Evolutionary conservation across 495 filamentous ascomycete genomes (phyloP).

Genomic region (Letharia lupina): DNA sequence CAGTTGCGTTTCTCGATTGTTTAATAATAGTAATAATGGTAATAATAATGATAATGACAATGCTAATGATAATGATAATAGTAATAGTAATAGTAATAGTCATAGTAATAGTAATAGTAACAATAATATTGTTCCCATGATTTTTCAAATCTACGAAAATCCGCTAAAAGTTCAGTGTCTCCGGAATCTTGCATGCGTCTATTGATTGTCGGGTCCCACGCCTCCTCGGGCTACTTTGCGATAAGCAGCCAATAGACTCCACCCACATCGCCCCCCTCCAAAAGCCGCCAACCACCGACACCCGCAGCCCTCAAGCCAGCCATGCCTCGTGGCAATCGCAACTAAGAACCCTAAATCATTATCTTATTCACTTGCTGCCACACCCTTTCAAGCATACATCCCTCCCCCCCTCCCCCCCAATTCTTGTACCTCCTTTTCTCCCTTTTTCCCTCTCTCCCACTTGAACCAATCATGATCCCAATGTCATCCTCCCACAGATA

Average conservation of each 20-base stretch:
- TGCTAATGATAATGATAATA: too few species aligned
- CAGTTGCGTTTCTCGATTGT: too few species aligned
- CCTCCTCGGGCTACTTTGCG: not conserved
- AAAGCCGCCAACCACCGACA: not conserved
- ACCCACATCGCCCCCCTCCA: not conserved
- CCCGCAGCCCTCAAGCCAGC: slow-evolving; percentile 6
- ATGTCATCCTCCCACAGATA: not conserved
- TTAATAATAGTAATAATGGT: too few species aligned
- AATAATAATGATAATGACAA: too few species aligned
- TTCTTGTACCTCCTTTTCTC: too few species aligned
- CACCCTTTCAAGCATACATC: not conserved
- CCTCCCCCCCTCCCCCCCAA: too few species aligned
- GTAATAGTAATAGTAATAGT: too few species aligned
- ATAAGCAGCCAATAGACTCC: not conserved
- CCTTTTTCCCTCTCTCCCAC: not conserved
- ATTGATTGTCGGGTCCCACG: not conserved
- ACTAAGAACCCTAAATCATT: slow-evolving; percentile 1
- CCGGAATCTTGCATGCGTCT: not conserved
- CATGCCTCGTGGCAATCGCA: slow-evolving; percentile 6
- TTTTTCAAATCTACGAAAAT: not conserved
- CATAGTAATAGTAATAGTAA: too few species aligned
- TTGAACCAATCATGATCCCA: not conserved
- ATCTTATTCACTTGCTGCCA: not conserved
- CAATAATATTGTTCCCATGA: too few species aligned
- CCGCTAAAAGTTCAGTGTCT: not conserved